These are phyloP conservation scores for Nicotiana benthamiana DNA, from an alignment of 257 asterid species.

Conservation along the genomic window DNA sequence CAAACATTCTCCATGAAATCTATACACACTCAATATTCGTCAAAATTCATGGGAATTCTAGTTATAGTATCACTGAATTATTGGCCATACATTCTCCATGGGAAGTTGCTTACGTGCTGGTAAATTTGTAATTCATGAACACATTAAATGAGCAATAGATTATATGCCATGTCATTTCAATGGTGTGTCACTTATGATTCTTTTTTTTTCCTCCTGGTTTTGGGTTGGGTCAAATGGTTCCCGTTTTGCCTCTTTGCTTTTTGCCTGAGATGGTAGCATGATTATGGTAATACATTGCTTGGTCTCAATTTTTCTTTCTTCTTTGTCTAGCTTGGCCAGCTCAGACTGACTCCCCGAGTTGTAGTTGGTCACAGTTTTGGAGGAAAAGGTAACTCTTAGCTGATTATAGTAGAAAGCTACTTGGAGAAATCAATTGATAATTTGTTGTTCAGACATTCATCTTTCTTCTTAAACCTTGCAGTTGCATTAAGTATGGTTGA, in stretches of 20 bases:
- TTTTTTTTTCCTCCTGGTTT: neutral
- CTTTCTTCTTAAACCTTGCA: constrained; percentile 24
- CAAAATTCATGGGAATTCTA: no score
- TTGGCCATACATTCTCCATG: neutral
- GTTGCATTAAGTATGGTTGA: constrained; percentile 99
- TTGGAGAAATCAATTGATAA: neutral
- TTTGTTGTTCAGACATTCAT: constrained; percentile 3
- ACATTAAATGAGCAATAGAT: neutral
- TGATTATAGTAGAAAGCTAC: neutral
- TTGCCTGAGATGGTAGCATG: neutral
- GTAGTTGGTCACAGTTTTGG: constrained; percentile 98
- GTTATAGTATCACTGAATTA: neutral
- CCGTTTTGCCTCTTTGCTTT: neutral
- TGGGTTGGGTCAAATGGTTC: neutral
- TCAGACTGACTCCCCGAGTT: constrained; percentile 89
- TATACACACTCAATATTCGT: no score
- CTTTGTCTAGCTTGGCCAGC: constrained; percentile 59
- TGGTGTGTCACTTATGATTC: neutral
- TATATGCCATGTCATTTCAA: neutral
- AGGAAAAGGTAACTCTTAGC: constrained; percentile 69
- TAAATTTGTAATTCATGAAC: neutral
- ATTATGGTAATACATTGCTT: neutral
- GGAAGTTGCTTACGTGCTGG: neutral
- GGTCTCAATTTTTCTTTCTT: constrained; percentile 8
- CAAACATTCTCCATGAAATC: no score